phyloP scores from a whole-genome alignment of 169 alveolate genomes.

The Plasmodium ovale region DNA sequence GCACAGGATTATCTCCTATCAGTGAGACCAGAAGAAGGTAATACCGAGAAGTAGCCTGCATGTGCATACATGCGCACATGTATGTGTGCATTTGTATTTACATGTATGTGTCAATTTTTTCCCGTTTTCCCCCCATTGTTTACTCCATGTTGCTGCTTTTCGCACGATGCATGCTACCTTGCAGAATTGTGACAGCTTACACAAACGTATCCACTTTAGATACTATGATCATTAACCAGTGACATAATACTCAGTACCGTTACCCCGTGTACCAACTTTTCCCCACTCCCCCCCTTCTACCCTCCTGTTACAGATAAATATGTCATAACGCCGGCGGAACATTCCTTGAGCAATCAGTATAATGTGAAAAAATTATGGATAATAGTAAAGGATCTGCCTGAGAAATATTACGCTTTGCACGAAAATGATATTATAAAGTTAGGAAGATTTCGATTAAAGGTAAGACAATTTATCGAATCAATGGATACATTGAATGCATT shows the following conservation, averaged over 20 bases:
- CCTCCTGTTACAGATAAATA: slow-evolving; percentile 69
- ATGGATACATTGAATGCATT: slow-evolving; percentile 48
- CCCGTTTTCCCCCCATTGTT: neutral
- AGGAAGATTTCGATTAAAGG: slow-evolving; percentile 94
- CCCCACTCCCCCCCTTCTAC: no score
- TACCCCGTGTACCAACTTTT: no score
- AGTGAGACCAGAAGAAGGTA: slow-evolving; percentile 72
- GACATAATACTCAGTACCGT: no score
- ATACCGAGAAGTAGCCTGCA: neutral
- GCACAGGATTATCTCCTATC: slow-evolving; percentile 70
- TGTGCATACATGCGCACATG: neutral
- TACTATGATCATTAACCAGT: no score
- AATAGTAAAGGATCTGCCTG: slow-evolving; percentile 90
- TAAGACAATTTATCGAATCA: slow-evolving; percentile 87
- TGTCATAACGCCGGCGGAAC: slow-evolving; percentile 84
- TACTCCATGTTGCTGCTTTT: neutral
- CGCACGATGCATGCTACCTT: no score
- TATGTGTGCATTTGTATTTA: neutral
- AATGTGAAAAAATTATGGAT: slow-evolving; percentile 92
- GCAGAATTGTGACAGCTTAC: no score
- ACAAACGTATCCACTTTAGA: no score
- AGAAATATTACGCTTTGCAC: slow-evolving; percentile 87
- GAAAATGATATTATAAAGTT: slow-evolving; percentile 94
- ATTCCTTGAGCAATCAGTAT: slow-evolving; percentile 73
- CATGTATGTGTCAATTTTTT: neutral